phyloP scores from a whole-genome alignment of 768 basidiomycete species.

The Ephemerocybe angulata region DNA sequence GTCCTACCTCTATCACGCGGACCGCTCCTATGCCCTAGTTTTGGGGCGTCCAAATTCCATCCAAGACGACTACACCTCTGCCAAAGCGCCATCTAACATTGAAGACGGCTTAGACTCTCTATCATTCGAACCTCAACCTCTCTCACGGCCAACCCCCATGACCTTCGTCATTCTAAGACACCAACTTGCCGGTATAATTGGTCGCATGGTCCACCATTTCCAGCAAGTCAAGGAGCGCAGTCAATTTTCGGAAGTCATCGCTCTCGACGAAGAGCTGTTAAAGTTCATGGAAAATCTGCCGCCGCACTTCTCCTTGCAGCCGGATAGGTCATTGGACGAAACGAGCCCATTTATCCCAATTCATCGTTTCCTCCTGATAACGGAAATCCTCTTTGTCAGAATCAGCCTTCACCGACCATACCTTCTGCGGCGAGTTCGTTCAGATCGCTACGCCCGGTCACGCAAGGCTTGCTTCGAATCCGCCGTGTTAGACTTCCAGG shows the following conservation, averaged over 20 bases:
- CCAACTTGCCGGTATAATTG: conserved; percentile 78
- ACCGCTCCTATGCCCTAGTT: conserved; percentile 89
- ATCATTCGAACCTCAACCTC: conserved; percentile 47
- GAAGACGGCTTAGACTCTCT: conserved; percentile 53
- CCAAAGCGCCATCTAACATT: conserved; percentile 68
- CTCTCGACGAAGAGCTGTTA: conserved; percentile 79
- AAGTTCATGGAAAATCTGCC: conserved; percentile 75
- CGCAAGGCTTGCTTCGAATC: conserved; percentile 88
- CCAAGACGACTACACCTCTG: conserved; percentile 85
- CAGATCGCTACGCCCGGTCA: conserved; percentile 79
- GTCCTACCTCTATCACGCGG: conserved; percentile 92
- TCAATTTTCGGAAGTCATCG: conserved; percentile 79
- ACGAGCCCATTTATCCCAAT: conserved; percentile 63
- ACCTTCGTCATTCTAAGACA: conserved; percentile 88
- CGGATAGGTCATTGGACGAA: conserved; percentile 76
- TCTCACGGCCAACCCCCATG: conserved; percentile 74
- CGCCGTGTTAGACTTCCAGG: conserved; percentile 80
- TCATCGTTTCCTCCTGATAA: conserved; percentile 85
- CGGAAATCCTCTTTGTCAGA: conserved; percentile 84
- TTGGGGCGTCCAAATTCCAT: conserved; percentile 87
- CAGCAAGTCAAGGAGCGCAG: conserved; percentile 76
- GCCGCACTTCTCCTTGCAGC: conserved; percentile 70
- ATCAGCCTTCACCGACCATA: conserved; percentile 87
- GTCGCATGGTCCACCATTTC: conserved; percentile 89
- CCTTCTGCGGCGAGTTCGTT: conserved; percentile 71